These are phyloP conservation scores for Diaporthe eres DNA, from an alignment of 2,329 filamentous ascomycete genomes.

Conservation along the genomic window DNA sequence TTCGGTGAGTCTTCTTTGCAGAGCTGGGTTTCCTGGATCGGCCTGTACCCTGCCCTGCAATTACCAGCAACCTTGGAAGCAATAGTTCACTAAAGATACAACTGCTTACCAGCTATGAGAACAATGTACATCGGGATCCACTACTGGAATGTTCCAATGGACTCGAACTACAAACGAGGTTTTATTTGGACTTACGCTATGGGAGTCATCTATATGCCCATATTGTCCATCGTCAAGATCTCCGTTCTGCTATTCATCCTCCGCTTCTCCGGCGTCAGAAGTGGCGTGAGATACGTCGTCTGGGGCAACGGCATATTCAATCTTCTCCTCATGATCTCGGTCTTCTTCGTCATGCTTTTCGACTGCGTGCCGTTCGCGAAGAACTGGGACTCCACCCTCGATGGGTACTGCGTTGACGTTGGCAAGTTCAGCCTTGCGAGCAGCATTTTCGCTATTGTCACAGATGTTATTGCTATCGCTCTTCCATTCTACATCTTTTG, in stretches of 20 bases:
- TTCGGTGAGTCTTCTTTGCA: neutral
- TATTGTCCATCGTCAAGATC: slow-evolving; percentile 52
- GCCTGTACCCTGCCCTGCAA: too few species aligned
- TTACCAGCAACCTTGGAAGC: too few species aligned
- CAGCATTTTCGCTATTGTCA: slow-evolving; percentile 50
- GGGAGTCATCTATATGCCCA: slow-evolving; percentile 52
- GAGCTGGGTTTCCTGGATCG: too few species aligned
- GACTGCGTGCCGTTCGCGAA: slow-evolving; percentile 55
- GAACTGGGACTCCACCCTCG: slow-evolving; percentile 44
- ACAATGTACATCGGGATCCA: slow-evolving; percentile 17
- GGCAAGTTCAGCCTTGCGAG: slow-evolving; percentile 46
- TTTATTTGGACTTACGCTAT: slow-evolving; percentile 48
- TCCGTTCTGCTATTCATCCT: slow-evolving; percentile 53
- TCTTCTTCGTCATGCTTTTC: slow-evolving; percentile 56
- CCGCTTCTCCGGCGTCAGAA: slow-evolving; percentile 50
- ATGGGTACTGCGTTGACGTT: slow-evolving; percentile 49
- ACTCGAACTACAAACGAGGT: neutral
- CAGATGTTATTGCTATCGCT: slow-evolving; percentile 37
- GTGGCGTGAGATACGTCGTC: slow-evolving; percentile 48
- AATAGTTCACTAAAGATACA: neutral
- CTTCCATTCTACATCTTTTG: slow-evolving; percentile 59
- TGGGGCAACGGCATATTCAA: slow-evolving; percentile 46
- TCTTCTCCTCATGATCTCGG: slow-evolving; percentile 50
- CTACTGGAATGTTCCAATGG: slow-evolving; percentile 3
- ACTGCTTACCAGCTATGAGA: neutral